These are phyloP conservation scores for Quercus aquifolioides DNA, from an alignment of 306 rosid genomes.

Conservation along the genomic window DNA sequence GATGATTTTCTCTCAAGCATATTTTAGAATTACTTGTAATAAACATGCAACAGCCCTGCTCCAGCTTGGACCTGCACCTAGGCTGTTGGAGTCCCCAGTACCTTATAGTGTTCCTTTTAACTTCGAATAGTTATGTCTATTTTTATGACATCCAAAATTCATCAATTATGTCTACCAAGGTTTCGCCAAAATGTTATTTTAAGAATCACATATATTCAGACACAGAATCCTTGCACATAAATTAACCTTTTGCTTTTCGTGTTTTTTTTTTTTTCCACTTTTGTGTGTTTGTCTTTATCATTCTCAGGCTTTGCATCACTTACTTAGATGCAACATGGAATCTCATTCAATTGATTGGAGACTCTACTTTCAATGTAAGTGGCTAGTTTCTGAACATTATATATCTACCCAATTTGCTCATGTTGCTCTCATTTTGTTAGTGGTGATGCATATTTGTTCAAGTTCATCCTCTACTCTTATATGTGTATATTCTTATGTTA, in stretches of 20 bases:
- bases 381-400: slow-evolving; percentile 5
- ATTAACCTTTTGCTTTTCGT: background rate
- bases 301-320: slow-evolving; percentile 55
- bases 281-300: background rate
- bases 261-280: background rate
- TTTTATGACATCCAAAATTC: background rate
- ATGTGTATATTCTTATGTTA: slow-evolving; percentile 9
- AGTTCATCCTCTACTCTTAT: slow-evolving; percentile 8
- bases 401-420: background rate
- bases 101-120: background rate
- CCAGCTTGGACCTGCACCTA: background rate
- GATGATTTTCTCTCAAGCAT: background rate
- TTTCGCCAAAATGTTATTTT: background rate
- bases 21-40: background rate
- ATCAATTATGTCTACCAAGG: background rate
- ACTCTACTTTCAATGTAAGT: slow-evolving; percentile 63
- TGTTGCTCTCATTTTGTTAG: slow-evolving; percentile 3
- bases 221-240: background rate
- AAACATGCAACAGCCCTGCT: background rate
- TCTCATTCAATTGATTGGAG: slow-evolving; percentile 58
- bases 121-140: background rate
- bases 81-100: background rate
- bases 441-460: background rate
- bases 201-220: background rate
- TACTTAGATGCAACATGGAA: slow-evolving; percentile 61